Conservation (phyloP, 352 stramenopile species). For the Globisporangium heterothallicum region DNA sequence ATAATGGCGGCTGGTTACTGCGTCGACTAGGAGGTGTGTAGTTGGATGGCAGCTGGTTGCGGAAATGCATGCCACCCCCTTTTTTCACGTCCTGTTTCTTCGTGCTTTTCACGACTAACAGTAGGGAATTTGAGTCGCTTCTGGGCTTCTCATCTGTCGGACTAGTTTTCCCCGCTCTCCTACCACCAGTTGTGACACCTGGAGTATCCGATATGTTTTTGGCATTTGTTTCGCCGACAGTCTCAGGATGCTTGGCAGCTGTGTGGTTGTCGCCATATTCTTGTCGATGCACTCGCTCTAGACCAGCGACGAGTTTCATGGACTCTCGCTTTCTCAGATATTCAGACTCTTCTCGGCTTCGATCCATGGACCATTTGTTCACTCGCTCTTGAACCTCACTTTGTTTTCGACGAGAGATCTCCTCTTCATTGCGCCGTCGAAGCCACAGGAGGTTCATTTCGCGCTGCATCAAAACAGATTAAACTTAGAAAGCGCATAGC, state of each 20-base stretch:
- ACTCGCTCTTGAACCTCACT: constrained; percentile 43
- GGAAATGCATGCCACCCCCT: constrained; percentile 63
- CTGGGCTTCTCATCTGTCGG: background rate
- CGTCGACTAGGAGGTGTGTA: constrained; percentile 35
- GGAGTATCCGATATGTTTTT: background rate
- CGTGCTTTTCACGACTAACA: constrained; percentile 22
- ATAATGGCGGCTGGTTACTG: constrained; percentile 10
- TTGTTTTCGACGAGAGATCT: constrained; percentile 33
- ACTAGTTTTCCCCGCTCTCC: constrained; percentile 13
- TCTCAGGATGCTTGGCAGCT: background rate
- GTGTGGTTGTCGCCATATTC: constrained; percentile 13
- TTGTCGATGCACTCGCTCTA: constrained; percentile 26
- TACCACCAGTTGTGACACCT: background rate
- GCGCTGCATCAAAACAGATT: constrained; percentile 21
- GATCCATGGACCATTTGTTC: constrained; percentile 49
- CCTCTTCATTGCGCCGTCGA: constrained; percentile 40
- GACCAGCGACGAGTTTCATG: constrained; percentile 44
- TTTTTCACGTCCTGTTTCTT: constrained; percentile 16
- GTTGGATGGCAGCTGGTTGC: constrained; percentile 61
- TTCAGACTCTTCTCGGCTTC: constrained; percentile 67
- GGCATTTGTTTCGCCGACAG: background rate
- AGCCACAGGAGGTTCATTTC: constrained; percentile 73
- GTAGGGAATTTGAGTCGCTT: constrained; percentile 6
- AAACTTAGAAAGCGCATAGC: background rate
- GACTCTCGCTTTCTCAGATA: constrained; percentile 58